Evolutionary conservation across 75 land plant species (phyloP).

Genomic region (Larix kaempferi): DNA sequence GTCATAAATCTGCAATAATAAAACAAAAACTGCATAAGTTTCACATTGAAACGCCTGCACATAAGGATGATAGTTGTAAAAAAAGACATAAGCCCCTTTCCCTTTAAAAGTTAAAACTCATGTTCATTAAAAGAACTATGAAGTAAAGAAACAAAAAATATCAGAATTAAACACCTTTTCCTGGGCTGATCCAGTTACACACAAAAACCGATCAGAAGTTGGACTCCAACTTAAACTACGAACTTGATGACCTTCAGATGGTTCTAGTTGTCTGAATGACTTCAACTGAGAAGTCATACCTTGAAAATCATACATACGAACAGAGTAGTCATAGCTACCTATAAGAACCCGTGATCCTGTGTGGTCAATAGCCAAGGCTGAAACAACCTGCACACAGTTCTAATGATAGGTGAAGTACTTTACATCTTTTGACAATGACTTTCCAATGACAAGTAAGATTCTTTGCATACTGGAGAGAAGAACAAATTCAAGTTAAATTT

Average conservation of each 20-base stretch:
- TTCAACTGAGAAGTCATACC: conserved; percentile 90
- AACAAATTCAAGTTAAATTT: too few species aligned
- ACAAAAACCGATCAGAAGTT: conserved; percentile 82
- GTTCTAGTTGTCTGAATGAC: conserved; percentile 94
- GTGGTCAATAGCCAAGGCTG: conserved; percentile 93
- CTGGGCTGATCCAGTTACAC: conserved; percentile 96
- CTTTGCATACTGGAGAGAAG: not conserved
- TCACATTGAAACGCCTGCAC: not conserved
- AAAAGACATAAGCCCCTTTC: not conserved
- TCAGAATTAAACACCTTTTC: conserved; percentile 61
- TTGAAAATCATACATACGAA: conserved; percentile 98
- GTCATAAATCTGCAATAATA: conserved; percentile 75
- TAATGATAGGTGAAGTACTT: too few species aligned
- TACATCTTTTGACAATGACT: too few species aligned
- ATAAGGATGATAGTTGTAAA: conserved; percentile 4
- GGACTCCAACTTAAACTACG: conserved; percentile 97
- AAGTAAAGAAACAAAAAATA: not conserved
- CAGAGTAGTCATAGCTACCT: conserved; percentile 92
- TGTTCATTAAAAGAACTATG: not conserved
- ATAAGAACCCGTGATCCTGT: conserved; percentile 95
- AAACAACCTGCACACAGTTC: conserved; percentile 59
- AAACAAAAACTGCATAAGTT: conserved; percentile 6
- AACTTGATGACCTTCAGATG: conserved; percentile 95
- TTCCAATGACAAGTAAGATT: not conserved
- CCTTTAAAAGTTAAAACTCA: not conserved